Evolutionary conservation across 2,329 filamentous ascomycete species (phyloP), one percentile per base, ranked within the genome.

Genomic region (Coleophoma eucalyptorum): DNA sequence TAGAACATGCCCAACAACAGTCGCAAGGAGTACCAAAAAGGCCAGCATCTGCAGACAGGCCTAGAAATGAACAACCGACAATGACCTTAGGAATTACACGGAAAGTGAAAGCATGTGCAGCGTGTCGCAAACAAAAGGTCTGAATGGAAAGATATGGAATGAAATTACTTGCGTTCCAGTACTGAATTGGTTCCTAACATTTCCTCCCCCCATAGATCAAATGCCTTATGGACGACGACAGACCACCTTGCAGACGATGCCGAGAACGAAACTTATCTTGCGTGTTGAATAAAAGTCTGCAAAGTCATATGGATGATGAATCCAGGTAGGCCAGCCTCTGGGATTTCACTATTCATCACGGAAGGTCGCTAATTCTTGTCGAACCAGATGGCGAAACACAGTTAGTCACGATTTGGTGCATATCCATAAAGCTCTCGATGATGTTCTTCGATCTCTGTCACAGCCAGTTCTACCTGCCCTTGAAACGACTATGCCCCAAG

Each of bases 121-220:
- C 76, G 55, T 79, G 76, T 59, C 72, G 77, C 53, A 73, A 76
- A 51, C 76, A 78, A 55, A 79, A 79, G 62, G 76, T 78, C 16
- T 16, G 34, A 26, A 6, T 26, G 31, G 19, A 37, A 35, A 10
- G 33, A 21, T 13, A 12, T 31, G 5, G 33, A 41, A 13, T 15
- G 20, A 41, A 16, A n/a, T 4, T 32, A 5, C n/a, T 20, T 38
- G 35, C 15, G 6, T 16, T 19, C 21, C 15, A 21, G 19, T 26
- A 7, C 3, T 26, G 19, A 38, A 38, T 15, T 38, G 41, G 7
- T 20, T 43, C 15, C 21, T 43, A 26, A 26, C 6, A 12, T 38
- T 34, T 15, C n/a, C n/a, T 15, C n/a, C n/a, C 5, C 6, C 8
- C n/a, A 20, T 21, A 50, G 42, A 50, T 50, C 54, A 76, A 76